Evolutionary conservation across 345 rosid genomes (phyloP).

Genomic region (Syzygium jambos): DNA sequence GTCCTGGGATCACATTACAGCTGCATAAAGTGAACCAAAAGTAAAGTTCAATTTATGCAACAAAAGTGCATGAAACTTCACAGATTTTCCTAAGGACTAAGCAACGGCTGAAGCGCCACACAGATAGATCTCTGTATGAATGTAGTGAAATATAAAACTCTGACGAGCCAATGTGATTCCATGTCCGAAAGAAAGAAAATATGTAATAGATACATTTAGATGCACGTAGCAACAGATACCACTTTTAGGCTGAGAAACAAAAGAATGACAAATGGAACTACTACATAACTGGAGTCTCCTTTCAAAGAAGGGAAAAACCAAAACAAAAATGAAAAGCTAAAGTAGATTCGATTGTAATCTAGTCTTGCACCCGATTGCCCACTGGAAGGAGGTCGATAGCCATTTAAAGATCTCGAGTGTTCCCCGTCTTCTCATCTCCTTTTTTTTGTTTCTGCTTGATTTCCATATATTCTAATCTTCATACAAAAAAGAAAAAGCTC

Average conservation of each 20-base stretch:
- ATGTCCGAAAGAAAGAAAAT: neutral
- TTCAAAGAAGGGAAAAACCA: neutral
- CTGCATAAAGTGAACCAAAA: neutral
- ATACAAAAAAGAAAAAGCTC: neutral
- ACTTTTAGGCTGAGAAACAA: neutral
- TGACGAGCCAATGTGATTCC: neutral
- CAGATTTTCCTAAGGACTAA: neutral
- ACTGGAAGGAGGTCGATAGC: neutral
- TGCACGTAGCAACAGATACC: neutral
- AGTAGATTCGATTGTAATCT: neutral
- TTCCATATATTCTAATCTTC: neutral
- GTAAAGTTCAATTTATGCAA: neutral
- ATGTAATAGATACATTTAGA: neutral
- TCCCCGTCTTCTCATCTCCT: neutral
- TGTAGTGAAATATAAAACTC: neutral
- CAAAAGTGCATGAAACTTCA: neutral
- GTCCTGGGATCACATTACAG: neutral
- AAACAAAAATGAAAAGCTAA: neutral
- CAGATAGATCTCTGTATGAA: neutral
- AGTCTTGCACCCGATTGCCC: neutral
- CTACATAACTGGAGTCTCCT: neutral
- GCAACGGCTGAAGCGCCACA: neutral
- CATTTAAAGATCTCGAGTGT: neutral
- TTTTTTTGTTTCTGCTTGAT: neutral
- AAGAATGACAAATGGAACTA: neutral